Evolutionary conservation across 192 early-diverging fungal genomes (phyloP).

Genomic region (Backusella sp.): DNA sequence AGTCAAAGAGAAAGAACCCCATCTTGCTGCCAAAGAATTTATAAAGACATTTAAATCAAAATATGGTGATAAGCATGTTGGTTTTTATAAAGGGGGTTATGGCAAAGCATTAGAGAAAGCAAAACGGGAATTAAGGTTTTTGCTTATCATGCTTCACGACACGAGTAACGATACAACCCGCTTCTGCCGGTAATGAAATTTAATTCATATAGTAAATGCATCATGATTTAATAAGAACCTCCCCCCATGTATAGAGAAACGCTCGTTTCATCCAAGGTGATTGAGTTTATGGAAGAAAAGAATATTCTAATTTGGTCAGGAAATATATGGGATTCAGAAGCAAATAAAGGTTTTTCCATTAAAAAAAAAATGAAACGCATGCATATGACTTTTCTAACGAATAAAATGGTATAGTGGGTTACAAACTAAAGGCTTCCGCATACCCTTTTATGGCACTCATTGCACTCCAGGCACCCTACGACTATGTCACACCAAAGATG

Average conservation of each 20-base stretch:
- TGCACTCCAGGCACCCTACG: conserved; percentile 46
- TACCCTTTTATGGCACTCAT: conserved; percentile 85
- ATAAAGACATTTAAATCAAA: conserved; percentile 64
- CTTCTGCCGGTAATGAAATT: conserved; percentile 55
- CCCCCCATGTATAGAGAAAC: conserved; percentile 34
- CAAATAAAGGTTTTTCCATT: conserved; percentile 41
- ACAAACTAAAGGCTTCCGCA: conserved; percentile 65
- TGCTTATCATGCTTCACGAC: conserved; percentile 71
- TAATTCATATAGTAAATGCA: not conserved
- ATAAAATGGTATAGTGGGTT: conserved; percentile 43
- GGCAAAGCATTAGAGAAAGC: conserved; percentile 64
- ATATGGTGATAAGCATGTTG: conserved; percentile 69
- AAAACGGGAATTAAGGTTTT: conserved; percentile 68
- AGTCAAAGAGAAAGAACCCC: conserved; percentile 44
- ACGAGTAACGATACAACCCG: conserved; percentile 77
- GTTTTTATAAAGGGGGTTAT: conserved; percentile 72
- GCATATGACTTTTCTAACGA: not conserved
- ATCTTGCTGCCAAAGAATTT: conserved; percentile 61
- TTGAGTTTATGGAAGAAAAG: not conserved
- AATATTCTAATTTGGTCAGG: conserved; percentile 67
- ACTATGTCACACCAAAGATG: conserved; percentile 36
- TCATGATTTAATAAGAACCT: too few species aligned
- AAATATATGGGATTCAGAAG: conserved; percentile 67
- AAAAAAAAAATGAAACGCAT: not conserved
- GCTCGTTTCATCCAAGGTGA: conserved; percentile 38